Percentiles rank a stretch among this genome's conserved stretches.
These are phyloP conservation scores for Lophium mytilinum DNA, from an alignment of 495 filamentous ascomycete species.

Conservation along the genomic window DNA sequence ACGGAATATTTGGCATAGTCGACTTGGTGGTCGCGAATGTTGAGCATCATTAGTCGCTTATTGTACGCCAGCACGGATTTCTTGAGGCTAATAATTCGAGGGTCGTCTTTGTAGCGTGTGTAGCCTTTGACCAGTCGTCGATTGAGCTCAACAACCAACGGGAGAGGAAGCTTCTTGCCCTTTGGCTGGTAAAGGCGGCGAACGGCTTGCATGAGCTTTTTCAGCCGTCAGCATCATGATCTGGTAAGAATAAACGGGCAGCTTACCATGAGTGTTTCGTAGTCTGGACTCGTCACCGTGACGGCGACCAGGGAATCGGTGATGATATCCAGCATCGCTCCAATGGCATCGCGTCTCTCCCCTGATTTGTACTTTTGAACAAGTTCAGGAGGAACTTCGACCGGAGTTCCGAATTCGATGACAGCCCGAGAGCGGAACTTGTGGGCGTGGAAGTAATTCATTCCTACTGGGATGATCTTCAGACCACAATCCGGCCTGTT, in stretches of 20 bases:
- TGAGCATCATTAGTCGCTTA: conserved; percentile 72
- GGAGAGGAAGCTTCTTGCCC: conserved; percentile 87
- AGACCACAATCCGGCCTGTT: conserved; percentile 82
- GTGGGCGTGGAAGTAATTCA: conserved; percentile 99
- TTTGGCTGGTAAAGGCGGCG: conserved; percentile 88
- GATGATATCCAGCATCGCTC: conserved; percentile 71
- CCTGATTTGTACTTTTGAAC: conserved; percentile 80
- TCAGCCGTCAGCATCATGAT: neutral
- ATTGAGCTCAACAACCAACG: conserved; percentile 94
- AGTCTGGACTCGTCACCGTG: conserved; percentile 89
- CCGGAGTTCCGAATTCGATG: conserved; percentile 85
- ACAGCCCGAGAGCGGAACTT: conserved; percentile 97
- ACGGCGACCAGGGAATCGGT: conserved; percentile 78
- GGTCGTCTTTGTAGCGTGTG: conserved; percentile 84
- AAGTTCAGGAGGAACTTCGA: conserved; percentile 71
- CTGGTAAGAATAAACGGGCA: neutral
- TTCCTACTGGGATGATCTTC: conserved; percentile 97
- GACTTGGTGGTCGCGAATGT: conserved; percentile 91
- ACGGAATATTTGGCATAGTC: conserved; percentile 81
- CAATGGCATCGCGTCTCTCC: conserved; percentile 76
- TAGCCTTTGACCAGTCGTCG: conserved; percentile 88
- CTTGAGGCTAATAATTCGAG: conserved; percentile 69
- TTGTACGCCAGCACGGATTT: conserved; percentile 82
- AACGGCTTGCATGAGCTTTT: conserved; percentile 79
- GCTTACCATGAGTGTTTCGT: conserved; percentile 89